phyloP scores from a whole-genome alignment of 176 grass and related monocot genomes.

The Musa acuminata region DNA sequence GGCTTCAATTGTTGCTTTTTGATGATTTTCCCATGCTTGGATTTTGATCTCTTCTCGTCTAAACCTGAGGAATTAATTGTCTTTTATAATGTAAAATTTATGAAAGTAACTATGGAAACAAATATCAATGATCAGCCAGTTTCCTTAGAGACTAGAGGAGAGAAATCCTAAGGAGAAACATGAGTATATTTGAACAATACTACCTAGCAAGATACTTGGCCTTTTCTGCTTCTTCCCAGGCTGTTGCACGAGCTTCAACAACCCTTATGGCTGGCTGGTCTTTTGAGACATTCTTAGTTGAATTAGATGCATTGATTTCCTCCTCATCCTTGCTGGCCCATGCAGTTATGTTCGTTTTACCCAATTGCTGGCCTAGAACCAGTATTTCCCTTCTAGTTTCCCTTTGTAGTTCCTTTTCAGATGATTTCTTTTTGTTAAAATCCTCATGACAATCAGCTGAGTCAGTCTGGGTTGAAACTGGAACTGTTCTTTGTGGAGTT shows the following conservation, averaged over 20 bases:
- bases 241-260: constrained; percentile 52
- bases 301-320: constrained; percentile 56
- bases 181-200: background rate
- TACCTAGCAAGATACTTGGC: constrained; percentile 86
- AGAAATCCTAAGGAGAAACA: constrained; percentile 8
- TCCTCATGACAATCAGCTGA: constrained; percentile 30
- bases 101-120: background rate
- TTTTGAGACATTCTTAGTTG: constrained; percentile 32
- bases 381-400: constrained; percentile 91
- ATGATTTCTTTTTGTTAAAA: constrained; percentile 37
- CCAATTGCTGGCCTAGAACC: constrained; percentile 77
- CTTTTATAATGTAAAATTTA: background rate
- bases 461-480: constrained; percentile 19
- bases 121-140: background rate
- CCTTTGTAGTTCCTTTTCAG: constrained; percentile 67
- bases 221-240: constrained; percentile 93
- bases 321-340: constrained; percentile 96
- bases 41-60: constrained; percentile 97
- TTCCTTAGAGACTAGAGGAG: background rate
- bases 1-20: constrained; percentile 95
- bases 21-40: constrained; percentile 93
- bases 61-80: constrained; percentile 40
- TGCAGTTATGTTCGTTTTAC: constrained; percentile 82
- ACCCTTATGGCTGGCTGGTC: constrained; percentile 43
- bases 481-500: constrained; percentile 42